phyloP scores from a whole-genome alignment of 2,329 filamentous ascomycete genomes.

The Sporothrix globosa region DNA sequence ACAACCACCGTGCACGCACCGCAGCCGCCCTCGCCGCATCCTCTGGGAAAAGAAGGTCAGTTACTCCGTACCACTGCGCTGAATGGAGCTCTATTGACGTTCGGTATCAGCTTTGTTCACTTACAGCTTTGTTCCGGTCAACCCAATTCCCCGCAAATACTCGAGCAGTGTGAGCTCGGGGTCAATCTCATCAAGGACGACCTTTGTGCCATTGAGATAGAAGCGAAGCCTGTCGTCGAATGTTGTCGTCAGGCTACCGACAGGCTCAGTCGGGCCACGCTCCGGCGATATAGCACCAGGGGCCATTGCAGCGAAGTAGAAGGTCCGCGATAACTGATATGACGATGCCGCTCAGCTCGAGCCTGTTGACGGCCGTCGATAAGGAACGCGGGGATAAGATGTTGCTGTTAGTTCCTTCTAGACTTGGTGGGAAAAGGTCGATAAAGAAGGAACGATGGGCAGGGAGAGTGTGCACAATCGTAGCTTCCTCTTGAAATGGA shows the following conservation, averaged over 20 bases:
- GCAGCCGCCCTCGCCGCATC: conserved; percentile 94
- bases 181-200: conserved; percentile 82
- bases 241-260: conserved; percentile 65
- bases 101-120: conserved; percentile 33
- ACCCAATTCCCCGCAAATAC: conserved; percentile 86
- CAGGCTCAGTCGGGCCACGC: conserved; percentile 37
- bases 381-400: background rate
- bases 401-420: conserved; percentile 2
- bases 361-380: background rate
- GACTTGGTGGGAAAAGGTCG: background rate
- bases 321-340: background rate
- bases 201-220: conserved; percentile 91
- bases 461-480: background rate
- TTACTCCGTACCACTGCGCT: too few species aligned
- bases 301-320: conserved; percentile 51
- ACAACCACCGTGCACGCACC: conserved; percentile 96
- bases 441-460: background rate
- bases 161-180: conserved; percentile 91
- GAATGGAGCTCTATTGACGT: background rate
- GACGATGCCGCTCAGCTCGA: background rate
- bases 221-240: conserved; percentile 90
- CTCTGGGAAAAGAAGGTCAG: conserved; percentile 49
- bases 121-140: conserved; percentile 90
- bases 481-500: conserved; percentile 1
- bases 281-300: conserved; percentile 59